phyloP scores from a whole-genome alignment of 805 yeast genomes.

The Lipomyces starkeyi region DNA sequence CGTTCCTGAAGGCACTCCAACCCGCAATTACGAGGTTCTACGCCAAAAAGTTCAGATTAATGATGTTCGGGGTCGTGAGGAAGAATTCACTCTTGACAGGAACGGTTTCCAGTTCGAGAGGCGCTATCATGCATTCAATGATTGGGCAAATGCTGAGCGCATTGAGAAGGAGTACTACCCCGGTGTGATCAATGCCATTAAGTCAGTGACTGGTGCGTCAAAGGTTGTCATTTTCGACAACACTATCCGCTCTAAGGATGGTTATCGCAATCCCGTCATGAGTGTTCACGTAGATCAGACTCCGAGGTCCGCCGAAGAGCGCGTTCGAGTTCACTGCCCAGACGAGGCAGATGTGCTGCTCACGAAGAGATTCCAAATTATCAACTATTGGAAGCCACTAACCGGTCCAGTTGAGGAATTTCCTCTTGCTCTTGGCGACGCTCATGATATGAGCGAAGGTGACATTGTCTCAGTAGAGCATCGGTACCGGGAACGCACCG shows the following conservation, averaged over 20 bases:
- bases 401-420: slow-evolving; percentile 31
- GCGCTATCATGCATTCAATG: slow-evolving; percentile 20
- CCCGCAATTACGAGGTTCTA: slow-evolving; percentile 23
- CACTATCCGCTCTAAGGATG: slow-evolving; percentile 35
- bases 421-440: slow-evolving; percentile 41
- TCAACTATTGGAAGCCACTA: slow-evolving; percentile 41
- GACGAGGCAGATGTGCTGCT: slow-evolving; percentile 37
- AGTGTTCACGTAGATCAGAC: slow-evolving; percentile 41
- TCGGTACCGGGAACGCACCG: slow-evolving; percentile 37
- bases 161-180: slow-evolving; percentile 39
- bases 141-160: slow-evolving; percentile 34
- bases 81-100: slow-evolving; percentile 29
- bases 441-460: slow-evolving; percentile 17
- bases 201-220: slow-evolving; percentile 38
- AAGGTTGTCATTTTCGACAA: slow-evolving; percentile 39
- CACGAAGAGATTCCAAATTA: slow-evolving; percentile 37
- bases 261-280: slow-evolving; percentile 38
- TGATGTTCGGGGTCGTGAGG: slow-evolving; percentile 31
- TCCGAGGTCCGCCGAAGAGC: slow-evolving; percentile 34
- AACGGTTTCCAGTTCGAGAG: slow-evolving; percentile 35
- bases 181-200: slow-evolving; percentile 33
- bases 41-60: slow-evolving; percentile 12
- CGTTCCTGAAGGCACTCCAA: slow-evolving; percentile 38
- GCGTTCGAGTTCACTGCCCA: slow-evolving; percentile 38
- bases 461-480: slow-evolving; percentile 38